Evolutionary conservation across 768 basidiomycete genomes (phyloP), one percentile per base, ranked within the genome.

Genomic region (Mycena capillaripes): DNA sequence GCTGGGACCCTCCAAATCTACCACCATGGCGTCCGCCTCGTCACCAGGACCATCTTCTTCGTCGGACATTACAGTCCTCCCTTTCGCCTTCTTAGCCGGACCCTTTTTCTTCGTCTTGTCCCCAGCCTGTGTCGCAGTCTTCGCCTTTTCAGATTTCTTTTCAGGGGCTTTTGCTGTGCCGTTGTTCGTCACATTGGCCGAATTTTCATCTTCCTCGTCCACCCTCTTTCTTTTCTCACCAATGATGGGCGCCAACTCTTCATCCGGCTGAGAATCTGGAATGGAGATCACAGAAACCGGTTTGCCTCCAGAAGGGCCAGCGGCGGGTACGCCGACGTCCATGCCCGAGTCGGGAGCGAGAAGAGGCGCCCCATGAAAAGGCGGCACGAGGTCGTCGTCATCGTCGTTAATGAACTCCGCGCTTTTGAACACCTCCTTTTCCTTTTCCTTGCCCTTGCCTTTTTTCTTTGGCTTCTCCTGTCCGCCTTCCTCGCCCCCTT

Each of bases 371-470:
- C 42, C 53, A 4, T 60, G 38, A 25, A 52, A 16, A 32, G 50
- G 66, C 23, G 57, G 8, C 14, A 50, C 4, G 27, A 25, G 58
- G 9, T 67, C 64, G 52, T 72, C 70, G 34, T 81, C 80, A 55
- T 84, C 82, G 11, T 83, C 76, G 23, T 79, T 77, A 23, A 87
- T 82, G 63, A 85, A 84, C 73, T 86, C 86, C n/a, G 80, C 77
- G 73, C 86, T 87, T 73, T 85, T 86, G 81, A 83, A 85, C 8
- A 73, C 78, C 59, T 83, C 80, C 69, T 78, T 78, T 29, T 71
- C 80, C 58, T 84, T 82, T 36, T 70, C 80, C 58, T 84, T 82
- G 50, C 72, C 79, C 70, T 83, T 86, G 25, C 69, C 69, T 61
- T 81, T 81, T 46, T 76, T 76, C 71, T 76, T 79, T 23, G 76